Percentiles rank a stretch among this genome's conserved stretches.
Evolutionary conservation across 164 flowering plant genomes (phyloP).

Genomic region (Kingdonia uniflora): DNA sequence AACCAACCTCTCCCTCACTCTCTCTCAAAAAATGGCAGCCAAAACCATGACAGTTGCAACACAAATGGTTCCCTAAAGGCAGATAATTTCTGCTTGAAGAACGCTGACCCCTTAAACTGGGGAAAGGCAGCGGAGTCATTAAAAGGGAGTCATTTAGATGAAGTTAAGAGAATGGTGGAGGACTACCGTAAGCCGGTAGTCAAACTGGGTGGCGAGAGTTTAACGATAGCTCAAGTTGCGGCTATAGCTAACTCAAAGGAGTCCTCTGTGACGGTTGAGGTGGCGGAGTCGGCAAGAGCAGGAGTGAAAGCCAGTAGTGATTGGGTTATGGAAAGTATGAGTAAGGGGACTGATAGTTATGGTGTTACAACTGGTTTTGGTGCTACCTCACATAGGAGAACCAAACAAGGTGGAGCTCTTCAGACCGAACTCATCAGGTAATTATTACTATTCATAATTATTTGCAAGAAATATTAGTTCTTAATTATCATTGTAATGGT

Average conservation of each 20-base stretch:
- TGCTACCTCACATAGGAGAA: slow-evolving; percentile 54
- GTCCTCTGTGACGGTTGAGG: slow-evolving; percentile 26
- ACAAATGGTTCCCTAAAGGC: too few relatives aligned
- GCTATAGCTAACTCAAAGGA: slow-evolving; percentile 24
- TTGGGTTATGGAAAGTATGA: slow-evolving; percentile 58
- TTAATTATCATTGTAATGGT: too few relatives aligned
- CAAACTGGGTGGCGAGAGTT: slow-evolving; percentile 29
- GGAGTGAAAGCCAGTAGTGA: slow-evolving; percentile 55
- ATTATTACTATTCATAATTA: not conserved
- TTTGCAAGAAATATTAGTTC: too few relatives aligned
- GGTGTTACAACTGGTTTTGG: slow-evolving; percentile 65
- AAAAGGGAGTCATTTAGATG: slow-evolving; percentile 45
- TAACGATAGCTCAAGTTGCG: slow-evolving; percentile 44
- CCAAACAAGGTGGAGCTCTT: slow-evolving; percentile 47
- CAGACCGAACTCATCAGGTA: slow-evolving; percentile 58
- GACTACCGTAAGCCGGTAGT: slow-evolving; percentile 38
- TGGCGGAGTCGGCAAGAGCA: slow-evolving; percentile 35
- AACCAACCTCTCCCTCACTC: not conserved
- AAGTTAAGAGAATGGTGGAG: slow-evolving; percentile 44
- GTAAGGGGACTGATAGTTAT: slow-evolving; percentile 45
- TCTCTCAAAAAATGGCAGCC: not conserved
- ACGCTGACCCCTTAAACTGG: slow-evolving; percentile 54
- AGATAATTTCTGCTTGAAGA: slow-evolving; percentile 16
- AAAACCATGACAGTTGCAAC: not conserved
- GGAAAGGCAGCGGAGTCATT: slow-evolving; percentile 35